Conservation (phyloP, 768 basidiomycete genomes). For the Rhodosporidiobolus odoratus region DNA sequence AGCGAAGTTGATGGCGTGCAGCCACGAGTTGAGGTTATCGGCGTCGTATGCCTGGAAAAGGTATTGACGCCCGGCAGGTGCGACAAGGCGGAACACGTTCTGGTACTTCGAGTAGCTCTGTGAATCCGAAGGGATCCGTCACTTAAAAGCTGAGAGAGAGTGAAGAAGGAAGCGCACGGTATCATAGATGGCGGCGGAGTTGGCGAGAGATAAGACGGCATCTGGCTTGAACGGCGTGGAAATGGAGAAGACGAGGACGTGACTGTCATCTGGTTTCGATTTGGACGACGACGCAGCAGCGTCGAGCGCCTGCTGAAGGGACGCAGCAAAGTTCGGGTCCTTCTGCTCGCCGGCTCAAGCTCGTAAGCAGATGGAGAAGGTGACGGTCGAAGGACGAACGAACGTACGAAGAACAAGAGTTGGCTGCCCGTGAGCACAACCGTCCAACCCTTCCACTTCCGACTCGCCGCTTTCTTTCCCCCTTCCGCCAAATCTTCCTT, state of each 20-base stretch:
- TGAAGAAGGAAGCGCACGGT: conserved; percentile 36
- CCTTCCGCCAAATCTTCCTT: conserved; percentile 70
- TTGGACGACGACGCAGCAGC: neutral
- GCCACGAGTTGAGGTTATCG: conserved; percentile 79
- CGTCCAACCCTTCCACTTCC: conserved; percentile 84
- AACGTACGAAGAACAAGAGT: conserved; percentile 65
- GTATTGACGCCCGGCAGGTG: conserved; percentile 71
- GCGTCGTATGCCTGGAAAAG: conserved; percentile 69
- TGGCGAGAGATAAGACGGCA: conserved; percentile 71
- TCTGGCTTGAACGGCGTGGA: conserved; percentile 60
- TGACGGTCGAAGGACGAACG: neutral
- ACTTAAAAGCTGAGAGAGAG: neutral
- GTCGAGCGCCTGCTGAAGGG: conserved; percentile 20
- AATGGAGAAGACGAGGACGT: conserved; percentile 30
- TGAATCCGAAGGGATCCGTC: neutral
- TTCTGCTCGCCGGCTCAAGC: conserved; percentile 7
- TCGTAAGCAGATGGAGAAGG: neutral
- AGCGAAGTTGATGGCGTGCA: conserved; percentile 86
- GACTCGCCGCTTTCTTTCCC: conserved; percentile 65
- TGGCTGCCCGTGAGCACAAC: conserved; percentile 85
- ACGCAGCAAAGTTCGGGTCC: conserved; percentile 24
- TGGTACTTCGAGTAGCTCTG: conserved; percentile 53
- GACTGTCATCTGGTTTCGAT: conserved; percentile 28
- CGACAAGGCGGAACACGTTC: conserved; percentile 69
- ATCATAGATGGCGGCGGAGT: conserved; percentile 75